These are phyloP conservation scores for Inga laurina DNA, from an alignment of 306 rosid species.

Conservation along the genomic window DNA sequence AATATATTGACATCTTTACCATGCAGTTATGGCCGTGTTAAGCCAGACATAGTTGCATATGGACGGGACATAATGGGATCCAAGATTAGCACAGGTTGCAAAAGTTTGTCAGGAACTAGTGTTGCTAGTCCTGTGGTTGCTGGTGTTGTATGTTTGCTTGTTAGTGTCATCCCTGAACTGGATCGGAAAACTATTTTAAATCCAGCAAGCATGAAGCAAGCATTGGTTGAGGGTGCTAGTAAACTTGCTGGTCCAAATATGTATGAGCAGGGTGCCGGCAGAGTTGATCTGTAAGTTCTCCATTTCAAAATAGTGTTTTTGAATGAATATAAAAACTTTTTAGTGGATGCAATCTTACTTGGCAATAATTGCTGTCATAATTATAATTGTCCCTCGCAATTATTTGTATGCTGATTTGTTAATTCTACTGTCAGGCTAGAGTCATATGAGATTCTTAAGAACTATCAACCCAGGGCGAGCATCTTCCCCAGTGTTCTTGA, in stretches of 20 bases:
- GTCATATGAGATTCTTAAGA: conserved; percentile 88
- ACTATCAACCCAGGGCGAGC: conserved; percentile 87
- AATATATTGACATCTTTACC: conserved; percentile 7
- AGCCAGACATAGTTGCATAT: conserved; percentile 97
- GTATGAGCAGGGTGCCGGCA: conserved; percentile 98
- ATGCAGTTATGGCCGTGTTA: conserved; percentile 88
- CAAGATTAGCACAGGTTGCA: conserved; percentile 91
- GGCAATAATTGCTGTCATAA: not conserved
- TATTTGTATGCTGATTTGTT: conserved; percentile 31
- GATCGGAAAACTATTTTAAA: conserved; percentile 69
- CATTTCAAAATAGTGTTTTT: conserved; percentile 16
- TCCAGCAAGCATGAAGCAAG: conserved; percentile 99
- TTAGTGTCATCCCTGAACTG: conserved; percentile 81
- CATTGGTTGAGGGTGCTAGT: conserved; percentile 96
- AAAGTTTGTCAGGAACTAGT: conserved; percentile 96
- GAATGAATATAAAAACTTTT: not conserved
- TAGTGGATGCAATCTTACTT: not conserved
- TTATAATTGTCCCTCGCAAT: not conserved
- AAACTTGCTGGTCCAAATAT: conserved; percentile 87
- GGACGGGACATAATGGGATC: conserved; percentile 99
- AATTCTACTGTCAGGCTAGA: conserved; percentile 70
- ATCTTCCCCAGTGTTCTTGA: conserved; percentile 89
- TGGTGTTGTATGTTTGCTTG: conserved; percentile 95
- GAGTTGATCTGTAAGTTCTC: conserved; percentile 88
- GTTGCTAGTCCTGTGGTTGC: conserved; percentile 99